Evolutionary conservation across 2,329 filamentous ascomycete species (phyloP), one percentile per base, ranked within the genome.

Genomic region (Blastomyces percursus): DNA sequence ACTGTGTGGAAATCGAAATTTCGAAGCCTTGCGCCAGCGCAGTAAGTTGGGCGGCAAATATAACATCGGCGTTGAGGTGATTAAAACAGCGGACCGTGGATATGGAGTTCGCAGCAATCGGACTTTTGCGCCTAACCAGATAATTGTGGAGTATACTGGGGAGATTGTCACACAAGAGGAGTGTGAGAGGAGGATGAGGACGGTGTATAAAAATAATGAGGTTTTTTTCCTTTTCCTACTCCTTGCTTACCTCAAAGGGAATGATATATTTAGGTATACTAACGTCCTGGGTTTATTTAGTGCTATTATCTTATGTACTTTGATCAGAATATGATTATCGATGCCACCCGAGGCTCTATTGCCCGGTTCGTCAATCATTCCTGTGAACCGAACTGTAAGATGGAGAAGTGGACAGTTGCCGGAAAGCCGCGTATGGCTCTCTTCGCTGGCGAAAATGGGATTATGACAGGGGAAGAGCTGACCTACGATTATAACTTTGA

Each of bases 251-350:
- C 27, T 51, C 24, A 30, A 19, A 6, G 12, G 46, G 12, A 19
- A 4, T 5, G 6, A 7, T 7, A 7, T 30, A 19, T 51, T 30
- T 50, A 2, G 12, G 35, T 16, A 19, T 42, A 27, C 35, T 57
- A 11, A 57, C 35, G 27, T 40, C 9, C 6, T 21, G 32, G 35
- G n/a, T 57, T 42, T 19, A 4, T 60, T 51, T 70, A 96, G 90
- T 96, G 91, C 76, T 97, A 96, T 76, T 99, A 99, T 75, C 81
- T 99, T 59, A 99, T 99, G 94, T 91, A 91, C 62, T 96, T 97
- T 73, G 92, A 97, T 72, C 91, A 96, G 75, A 94, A 95, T 75
- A 94, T 97, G 86, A 96, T 97, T 70, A 96, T 99, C 67, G 94
- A 99, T 78, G 94, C 93, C 42, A 96, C 92, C 35, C 91, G 90